phyloP scores from a whole-genome alignment of 495 filamentous ascomycete genomes.

The Penicillium salamii region DNA sequence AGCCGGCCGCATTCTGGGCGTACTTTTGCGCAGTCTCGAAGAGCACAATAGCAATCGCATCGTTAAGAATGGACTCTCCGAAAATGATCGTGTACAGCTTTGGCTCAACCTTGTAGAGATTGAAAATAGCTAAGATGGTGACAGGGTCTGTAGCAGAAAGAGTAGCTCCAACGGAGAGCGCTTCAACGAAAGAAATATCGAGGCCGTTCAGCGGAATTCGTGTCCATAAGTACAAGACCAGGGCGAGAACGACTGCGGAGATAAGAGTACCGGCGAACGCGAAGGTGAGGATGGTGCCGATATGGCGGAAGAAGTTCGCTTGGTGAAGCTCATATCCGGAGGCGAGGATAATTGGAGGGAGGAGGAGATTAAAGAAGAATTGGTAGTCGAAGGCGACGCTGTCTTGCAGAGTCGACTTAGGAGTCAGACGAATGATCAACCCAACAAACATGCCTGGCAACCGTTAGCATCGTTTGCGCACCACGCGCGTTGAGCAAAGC shows the following conservation, averaged over 20 bases:
- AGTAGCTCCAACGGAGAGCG: slow-evolving; percentile 92
- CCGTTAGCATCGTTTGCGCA: not conserved
- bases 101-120: slow-evolving; percentile 97
- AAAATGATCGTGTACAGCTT: slow-evolving; percentile 98
- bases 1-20: slow-evolving; percentile 56
- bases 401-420: slow-evolving; percentile 76
- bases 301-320: slow-evolving; percentile 97
- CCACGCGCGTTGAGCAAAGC: not conserved
- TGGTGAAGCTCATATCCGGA: slow-evolving; percentile 98
- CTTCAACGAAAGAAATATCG: slow-evolving; percentile 85
- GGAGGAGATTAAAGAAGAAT: slow-evolving; percentile 97
- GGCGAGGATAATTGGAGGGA: slow-evolving; percentile 95
- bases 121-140: slow-evolving; percentile 97
- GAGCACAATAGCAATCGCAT: slow-evolving; percentile 96
- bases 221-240: slow-evolving; percentile 86
- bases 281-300: slow-evolving; percentile 97
- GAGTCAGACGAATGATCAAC: slow-evolving; percentile 76
- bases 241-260: slow-evolving; percentile 86
- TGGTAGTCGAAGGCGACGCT: slow-evolving; percentile 96
- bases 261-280: slow-evolving; percentile 97
- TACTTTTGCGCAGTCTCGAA: slow-evolving; percentile 97
- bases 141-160: slow-evolving; percentile 96
- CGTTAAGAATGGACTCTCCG: slow-evolving; percentile 95
- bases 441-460: slow-evolving; percentile 88
- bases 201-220: slow-evolving; percentile 80